Conservation (phyloP, 345 rosid species). For the Conringia planisiliqua region DNA sequence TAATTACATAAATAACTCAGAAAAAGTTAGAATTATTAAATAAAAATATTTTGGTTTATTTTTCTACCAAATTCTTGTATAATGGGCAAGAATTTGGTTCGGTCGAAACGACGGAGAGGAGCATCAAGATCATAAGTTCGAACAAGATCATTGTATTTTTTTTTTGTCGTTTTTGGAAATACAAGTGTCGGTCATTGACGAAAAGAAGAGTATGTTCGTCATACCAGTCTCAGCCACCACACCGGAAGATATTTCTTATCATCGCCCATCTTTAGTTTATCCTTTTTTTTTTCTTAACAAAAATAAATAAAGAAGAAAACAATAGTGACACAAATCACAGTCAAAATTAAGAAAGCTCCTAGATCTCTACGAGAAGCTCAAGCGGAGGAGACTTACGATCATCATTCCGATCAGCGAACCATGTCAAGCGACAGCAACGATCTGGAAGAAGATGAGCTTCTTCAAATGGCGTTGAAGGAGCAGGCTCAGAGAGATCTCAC, state of each 20-base stretch:
- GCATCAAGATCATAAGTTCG: too few species aligned
- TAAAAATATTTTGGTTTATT: too few species aligned
- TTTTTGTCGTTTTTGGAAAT: too few species aligned
- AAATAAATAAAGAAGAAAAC: neutral
- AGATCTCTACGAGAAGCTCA: constrained; percentile 32
- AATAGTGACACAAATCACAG: neutral
- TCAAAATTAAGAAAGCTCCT: neutral
- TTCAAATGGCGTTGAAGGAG: constrained; percentile 90
- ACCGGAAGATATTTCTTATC: neutral
- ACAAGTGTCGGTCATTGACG: neutral
- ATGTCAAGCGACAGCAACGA: constrained; percentile 87
- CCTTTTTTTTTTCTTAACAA: neutral
- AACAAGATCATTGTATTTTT: too few species aligned
- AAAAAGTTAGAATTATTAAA: too few species aligned
- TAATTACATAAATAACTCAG: too few species aligned
- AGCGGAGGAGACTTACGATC: neutral
- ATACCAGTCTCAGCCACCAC: neutral
- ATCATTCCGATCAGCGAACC: constrained; percentile 17
- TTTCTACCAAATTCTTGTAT: too few species aligned
- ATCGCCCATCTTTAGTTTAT: neutral
- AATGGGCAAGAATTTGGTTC: too few species aligned
- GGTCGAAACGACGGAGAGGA: too few species aligned
- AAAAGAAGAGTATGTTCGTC: neutral
- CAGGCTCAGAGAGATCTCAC: constrained; percentile 73
- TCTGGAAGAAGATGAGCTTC: constrained; percentile 91